These are phyloP conservation scores for Colletotrichum zoysiae DNA, from an alignment of 2,329 filamentous ascomycete genomes.

Conservation along the genomic window DNA sequence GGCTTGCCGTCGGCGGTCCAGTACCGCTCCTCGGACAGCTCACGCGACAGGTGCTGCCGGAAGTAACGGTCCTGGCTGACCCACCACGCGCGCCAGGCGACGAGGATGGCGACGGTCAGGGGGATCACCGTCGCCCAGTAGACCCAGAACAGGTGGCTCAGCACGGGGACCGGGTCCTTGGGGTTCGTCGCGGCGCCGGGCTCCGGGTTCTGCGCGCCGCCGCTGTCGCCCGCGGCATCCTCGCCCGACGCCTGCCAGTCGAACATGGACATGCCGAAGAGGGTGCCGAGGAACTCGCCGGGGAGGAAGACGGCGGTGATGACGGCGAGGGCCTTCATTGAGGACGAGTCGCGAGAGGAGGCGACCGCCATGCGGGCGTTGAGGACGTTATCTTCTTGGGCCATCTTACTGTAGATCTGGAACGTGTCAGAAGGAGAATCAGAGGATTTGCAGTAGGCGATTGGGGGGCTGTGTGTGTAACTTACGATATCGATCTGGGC, in stretches of 20 bases:
- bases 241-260: constrained; percentile 57
- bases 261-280: constrained; percentile 63
- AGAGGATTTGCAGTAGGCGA: too few relatives aligned
- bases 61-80: constrained; percentile 61
- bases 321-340: constrained; percentile 62
- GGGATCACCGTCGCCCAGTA: constrained; percentile 61
- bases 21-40: constrained; percentile 62
- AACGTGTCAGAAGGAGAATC: constrained; percentile 16
- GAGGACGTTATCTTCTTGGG: constrained; percentile 62
- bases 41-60: constrained; percentile 58
- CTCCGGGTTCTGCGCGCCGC: background rate
- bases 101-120: constrained; percentile 57
- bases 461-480: background rate
- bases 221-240: constrained; percentile 45
- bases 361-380: constrained; percentile 57
- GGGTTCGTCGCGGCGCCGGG: constrained; percentile 37
- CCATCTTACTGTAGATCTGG: constrained; percentile 63
- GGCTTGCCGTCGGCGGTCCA: constrained; percentile 60
- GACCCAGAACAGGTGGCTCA: constrained; percentile 59
- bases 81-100: constrained; percentile 61
- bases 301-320: constrained; percentile 63
- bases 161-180: constrained; percentile 48
- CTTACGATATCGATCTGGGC: constrained; percentile 61
- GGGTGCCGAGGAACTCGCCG: constrained; percentile 59
- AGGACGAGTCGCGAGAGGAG: constrained; percentile 58